Evolutionary conservation across 2,329 filamentous ascomycete genomes (phyloP).

Genomic region (Ascochyta viciae-villosae): DNA sequence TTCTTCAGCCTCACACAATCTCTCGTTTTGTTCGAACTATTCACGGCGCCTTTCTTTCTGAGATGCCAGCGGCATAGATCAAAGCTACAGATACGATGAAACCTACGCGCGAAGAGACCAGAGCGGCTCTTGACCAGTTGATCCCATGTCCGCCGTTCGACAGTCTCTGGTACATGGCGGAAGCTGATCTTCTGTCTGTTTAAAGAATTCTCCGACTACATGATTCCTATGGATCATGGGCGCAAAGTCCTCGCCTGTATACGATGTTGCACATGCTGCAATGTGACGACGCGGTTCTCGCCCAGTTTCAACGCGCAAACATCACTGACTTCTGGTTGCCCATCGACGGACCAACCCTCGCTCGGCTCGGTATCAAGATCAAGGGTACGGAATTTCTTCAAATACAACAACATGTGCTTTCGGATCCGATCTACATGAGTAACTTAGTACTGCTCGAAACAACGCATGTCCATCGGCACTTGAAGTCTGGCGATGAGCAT

Average conservation of each 20-base stretch:
- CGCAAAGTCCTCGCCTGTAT: background rate
- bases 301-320: background rate
- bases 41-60: too few relatives aligned
- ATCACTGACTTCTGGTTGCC: constrained; percentile 3
- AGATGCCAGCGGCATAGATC: too few relatives aligned
- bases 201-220: too few relatives aligned
- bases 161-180: too few relatives aligned
- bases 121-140: too few relatives aligned
- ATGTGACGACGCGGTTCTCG: background rate
- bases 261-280: constrained; percentile 3
- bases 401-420: background rate
- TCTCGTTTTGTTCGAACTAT: too few relatives aligned
- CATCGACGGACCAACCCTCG: background rate
- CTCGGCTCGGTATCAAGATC: background rate
- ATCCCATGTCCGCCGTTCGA: too few relatives aligned
- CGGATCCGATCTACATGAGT: background rate
- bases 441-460: background rate
- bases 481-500: background rate
- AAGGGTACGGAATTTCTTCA: background rate
- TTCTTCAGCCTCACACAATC: too few relatives aligned
- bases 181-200: too few relatives aligned
- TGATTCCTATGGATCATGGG: too few relatives aligned
- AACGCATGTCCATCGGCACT: background rate
- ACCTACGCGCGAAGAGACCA: too few relatives aligned
- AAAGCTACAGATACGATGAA: too few relatives aligned